Percentiles rank a stretch among this genome's conserved stretches.
These are phyloP conservation scores for Mucor sp. DNA, from an alignment of 371 early-diverging fungal species.

Conservation along the genomic window DNA sequence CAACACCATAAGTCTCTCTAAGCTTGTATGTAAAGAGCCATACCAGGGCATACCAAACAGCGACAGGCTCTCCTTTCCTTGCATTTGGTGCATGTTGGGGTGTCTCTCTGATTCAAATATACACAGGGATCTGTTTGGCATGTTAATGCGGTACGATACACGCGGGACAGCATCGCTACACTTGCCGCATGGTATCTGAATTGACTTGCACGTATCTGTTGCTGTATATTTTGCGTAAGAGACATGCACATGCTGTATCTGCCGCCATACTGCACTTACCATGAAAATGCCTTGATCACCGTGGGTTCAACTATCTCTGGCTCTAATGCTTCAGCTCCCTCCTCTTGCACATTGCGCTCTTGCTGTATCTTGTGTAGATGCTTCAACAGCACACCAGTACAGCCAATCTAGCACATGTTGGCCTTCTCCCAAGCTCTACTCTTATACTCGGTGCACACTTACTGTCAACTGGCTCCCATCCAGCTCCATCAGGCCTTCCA, in stretches of 20 bases:
- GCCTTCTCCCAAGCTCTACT: background rate
- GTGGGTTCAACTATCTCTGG: constrained; percentile 25
- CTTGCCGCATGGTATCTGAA: constrained; percentile 56
- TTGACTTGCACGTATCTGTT: constrained; percentile 58
- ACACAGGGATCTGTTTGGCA: constrained; percentile 55
- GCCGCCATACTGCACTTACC: background rate
- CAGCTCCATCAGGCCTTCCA: constrained; percentile 58
- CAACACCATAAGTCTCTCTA: no score
- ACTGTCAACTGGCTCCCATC: constrained; percentile 39
- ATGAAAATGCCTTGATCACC: constrained; percentile 22
- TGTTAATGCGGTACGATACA: background rate
- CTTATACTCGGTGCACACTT: background rate
- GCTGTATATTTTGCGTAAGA: background rate
- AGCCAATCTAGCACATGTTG: constrained; percentile 50
- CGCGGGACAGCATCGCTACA: background rate
- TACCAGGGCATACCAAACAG: constrained; percentile 49
- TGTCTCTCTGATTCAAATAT: constrained; percentile 72
- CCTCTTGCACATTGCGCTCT: background rate
- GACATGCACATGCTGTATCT: background rate
- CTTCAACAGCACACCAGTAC: constrained; percentile 63
- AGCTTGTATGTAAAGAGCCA: no score
- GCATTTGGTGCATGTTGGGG: constrained; percentile 62
- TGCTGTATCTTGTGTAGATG: constrained; percentile 43
- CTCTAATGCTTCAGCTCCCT: constrained; percentile 22
- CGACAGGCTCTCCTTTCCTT: constrained; percentile 67